Evolutionary conservation across 2,329 filamentous ascomycete genomes (phyloP).

Genomic region (Tolypocladium paradoxum): DNA sequence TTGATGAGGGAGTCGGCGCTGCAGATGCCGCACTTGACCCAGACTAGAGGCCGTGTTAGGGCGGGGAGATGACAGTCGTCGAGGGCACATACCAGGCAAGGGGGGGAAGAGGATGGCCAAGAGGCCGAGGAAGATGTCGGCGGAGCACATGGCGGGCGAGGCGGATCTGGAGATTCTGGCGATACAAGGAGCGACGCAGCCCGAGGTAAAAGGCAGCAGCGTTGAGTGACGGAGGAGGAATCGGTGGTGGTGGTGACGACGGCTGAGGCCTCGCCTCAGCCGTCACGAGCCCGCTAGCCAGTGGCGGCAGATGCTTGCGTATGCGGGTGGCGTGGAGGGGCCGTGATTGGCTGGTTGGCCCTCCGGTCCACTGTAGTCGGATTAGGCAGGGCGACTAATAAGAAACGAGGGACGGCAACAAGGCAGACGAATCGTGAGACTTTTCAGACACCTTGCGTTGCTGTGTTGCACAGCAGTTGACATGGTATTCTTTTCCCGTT

Average conservation of each 20-base stretch:
- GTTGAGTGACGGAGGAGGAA: not conserved
- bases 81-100: constrained; percentile 37
- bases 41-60: constrained; percentile 50
- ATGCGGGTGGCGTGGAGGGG: not conserved
- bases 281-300: not conserved
- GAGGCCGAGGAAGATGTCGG: constrained; percentile 49
- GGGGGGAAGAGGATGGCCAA: constrained; percentile 12
- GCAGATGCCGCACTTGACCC: constrained; percentile 94
- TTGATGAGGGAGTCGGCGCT: constrained; percentile 90
- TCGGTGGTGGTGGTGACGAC: not conserved
- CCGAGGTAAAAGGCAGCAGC: not conserved
- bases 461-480: not conserved
- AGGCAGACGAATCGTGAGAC: not conserved
- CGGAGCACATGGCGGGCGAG: constrained; percentile 37
- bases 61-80: not conserved
- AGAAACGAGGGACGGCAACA: not conserved
- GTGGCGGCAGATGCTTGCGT: not conserved
- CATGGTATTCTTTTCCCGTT: not conserved
- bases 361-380: not conserved
- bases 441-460: not conserved
- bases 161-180: not conserved
- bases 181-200: not conserved
- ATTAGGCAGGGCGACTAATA: not conserved
- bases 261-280: not conserved
- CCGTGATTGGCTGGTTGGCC: not conserved